A percentile compares a stretch with the other conserved stretches of the same genome.
phyloP scores from a whole-genome alignment of 768 basidiomycete genomes.

The Amanita inopinata region DNA sequence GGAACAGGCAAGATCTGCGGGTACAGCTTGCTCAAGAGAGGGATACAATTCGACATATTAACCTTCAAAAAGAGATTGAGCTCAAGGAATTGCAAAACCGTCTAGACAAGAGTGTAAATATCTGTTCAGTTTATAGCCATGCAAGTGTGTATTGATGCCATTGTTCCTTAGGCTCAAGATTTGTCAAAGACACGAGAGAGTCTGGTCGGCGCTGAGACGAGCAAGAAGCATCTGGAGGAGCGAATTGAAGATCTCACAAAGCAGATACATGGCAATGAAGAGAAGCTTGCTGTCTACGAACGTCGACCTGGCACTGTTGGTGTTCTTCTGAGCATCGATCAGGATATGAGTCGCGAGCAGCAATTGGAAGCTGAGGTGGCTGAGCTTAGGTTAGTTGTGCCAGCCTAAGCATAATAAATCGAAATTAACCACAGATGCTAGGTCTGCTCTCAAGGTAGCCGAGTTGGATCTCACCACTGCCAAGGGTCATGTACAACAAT shows the following conservation, averaged over 20 bases:
- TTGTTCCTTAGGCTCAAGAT: constrained; percentile 46
- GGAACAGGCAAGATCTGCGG: constrained; percentile 60
- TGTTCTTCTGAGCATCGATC: constrained; percentile 26
- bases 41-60: constrained; percentile 61
- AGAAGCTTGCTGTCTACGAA: constrained; percentile 84
- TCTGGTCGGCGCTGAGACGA: constrained; percentile 65
- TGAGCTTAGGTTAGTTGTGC: constrained; percentile 59
- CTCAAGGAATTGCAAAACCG: constrained; percentile 62
- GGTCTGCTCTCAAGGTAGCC: constrained; percentile 65
- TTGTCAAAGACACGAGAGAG: constrained; percentile 60
- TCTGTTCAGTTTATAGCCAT: not conserved
- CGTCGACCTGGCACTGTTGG: constrained; percentile 37
- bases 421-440: constrained; percentile 22
- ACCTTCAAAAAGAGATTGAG: constrained; percentile 76
- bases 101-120: constrained; percentile 60
- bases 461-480: constrained; percentile 70
- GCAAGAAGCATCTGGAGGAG: constrained; percentile 70
- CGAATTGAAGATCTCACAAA: constrained; percentile 50
- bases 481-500: constrained; percentile 69
- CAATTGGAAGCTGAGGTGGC: constrained; percentile 80
- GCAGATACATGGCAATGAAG: constrained; percentile 66
- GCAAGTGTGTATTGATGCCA: constrained; percentile 10
- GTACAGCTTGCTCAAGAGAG: constrained; percentile 64
- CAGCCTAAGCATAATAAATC: too few species aligned
- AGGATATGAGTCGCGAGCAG: constrained; percentile 56